Conservation (phyloP, 495 filamentous ascomycete species). For the Pyrenula massariospora region DNA sequence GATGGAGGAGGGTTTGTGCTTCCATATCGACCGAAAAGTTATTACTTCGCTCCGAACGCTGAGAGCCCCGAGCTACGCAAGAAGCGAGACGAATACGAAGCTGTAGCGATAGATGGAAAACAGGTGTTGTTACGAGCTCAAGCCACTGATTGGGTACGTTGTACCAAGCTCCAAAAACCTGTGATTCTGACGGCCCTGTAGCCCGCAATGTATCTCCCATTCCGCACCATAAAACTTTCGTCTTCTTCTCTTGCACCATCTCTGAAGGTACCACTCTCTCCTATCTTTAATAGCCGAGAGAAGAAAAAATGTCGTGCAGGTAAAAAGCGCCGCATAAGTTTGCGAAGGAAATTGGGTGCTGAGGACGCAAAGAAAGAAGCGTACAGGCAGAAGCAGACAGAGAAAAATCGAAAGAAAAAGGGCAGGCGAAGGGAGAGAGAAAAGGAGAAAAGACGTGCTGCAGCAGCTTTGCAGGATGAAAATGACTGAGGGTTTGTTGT, state of each 20-base stretch:
- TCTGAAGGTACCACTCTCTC: neutral
- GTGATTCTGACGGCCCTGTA: neutral
- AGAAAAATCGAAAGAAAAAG: neutral
- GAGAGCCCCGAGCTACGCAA: neutral
- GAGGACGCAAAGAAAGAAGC: neutral
- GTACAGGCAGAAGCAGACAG: neutral
- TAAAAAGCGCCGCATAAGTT: neutral
- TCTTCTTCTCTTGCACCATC: neutral
- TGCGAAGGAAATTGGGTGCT: neutral
- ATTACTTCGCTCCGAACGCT: neutral
- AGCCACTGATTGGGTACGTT: neutral
- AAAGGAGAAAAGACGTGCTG: neutral
- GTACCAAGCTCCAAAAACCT: neutral
- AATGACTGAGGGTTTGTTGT: too few relatives aligned
- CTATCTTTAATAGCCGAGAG: neutral
- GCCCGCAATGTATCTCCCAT: neutral
- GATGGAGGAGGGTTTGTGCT: neutral
- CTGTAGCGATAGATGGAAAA: neutral
- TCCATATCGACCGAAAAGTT: neutral
- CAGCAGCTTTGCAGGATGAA: neutral
- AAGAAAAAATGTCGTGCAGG: neutral
- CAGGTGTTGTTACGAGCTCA: neutral
- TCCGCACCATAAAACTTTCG: neutral
- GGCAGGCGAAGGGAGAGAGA: neutral
- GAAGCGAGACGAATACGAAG: neutral